Conservation (phyloP, 108 stramenopile species). For the Fragilaria radians region DNA sequence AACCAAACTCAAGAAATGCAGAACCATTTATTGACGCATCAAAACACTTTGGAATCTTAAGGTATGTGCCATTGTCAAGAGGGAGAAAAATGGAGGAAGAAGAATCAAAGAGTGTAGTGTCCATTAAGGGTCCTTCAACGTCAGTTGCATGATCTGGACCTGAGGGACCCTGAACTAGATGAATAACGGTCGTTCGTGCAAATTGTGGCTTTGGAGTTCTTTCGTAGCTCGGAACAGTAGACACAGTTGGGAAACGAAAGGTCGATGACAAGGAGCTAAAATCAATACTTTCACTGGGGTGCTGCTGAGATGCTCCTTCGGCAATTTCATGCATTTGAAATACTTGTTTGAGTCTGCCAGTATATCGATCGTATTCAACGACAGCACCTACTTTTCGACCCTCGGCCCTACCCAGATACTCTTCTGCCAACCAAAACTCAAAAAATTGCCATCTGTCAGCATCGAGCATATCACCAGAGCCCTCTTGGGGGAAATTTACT, state of each 20-base stretch:
- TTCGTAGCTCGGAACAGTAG: not conserved
- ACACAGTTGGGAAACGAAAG: not conserved
- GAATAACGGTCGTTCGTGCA: not conserved
- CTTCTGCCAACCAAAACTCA: not conserved
- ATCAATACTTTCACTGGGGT: not conserved
- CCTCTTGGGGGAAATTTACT: not conserved
- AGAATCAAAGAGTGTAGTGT: not conserved
- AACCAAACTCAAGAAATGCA: not conserved
- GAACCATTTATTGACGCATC: not conserved
- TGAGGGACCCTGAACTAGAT: not conserved
- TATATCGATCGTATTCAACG: not conserved
- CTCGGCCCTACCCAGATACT: not conserved
- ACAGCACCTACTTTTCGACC: not conserved
- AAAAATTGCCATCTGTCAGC: not conserved
- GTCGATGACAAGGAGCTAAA: not conserved
- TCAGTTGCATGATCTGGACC: not conserved
- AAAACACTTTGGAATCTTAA: not conserved
- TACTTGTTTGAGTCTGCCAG: not conserved
- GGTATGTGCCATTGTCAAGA: not conserved
- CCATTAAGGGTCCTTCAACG: not conserved
- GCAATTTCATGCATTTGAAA: not conserved
- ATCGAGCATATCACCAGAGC: not conserved
- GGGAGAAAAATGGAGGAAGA: not conserved
- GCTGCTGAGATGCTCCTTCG: not conserved
- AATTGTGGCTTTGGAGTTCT: not conserved